Base-by-base conservation (phyloP, 345 rosid species). In the Citrus unshiu region DNA sequence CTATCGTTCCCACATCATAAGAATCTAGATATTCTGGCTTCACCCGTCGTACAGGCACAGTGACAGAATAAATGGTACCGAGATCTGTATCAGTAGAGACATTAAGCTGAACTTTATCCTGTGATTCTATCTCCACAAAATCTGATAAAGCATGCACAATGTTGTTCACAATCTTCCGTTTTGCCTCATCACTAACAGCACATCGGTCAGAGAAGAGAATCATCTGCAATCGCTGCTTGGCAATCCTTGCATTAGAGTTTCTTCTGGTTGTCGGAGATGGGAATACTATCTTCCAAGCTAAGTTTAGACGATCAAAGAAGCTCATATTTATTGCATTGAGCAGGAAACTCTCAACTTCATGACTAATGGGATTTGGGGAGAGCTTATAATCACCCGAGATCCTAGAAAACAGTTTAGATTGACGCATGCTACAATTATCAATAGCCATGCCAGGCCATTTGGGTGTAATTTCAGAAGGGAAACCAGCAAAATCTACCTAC, bases 161-260 rank as follows among this genome's bases (percentile, higher is more conserved):
- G 85, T 96, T 94, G 82, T 85, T 83, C 57, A 95, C 98, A 25
- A 95, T 95, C 84, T 91, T 93, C 84, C 85, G 86, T 75, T 92
- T 93, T 16, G 99, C 99, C 79, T 94, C 98, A 1, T 96, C 97
- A 37, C 98, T 94, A 3, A 96, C 99, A 0, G 94, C 98, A 39
- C 97, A 96, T 67, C 99, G 85, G 82, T 96, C 98, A 6, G 99
- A 96, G 92, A 96, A 94, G 57, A 96, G 94, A 79, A 96, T 96
- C 99, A 96, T 96, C 91, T 91, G 91, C 80, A 96, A 86, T 6
- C 97, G 90, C 83, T 96, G 98, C 89, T 96, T 96, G 6, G 99
- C 99, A 76, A 90, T 86, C 83, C 90, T 94, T 37, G 98, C 99
- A 77, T 96, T 96, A 60, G 99, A 92, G 92, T 90, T 91, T 84